Conservation (phyloP, 1,139 yeast species). For the Trichomonascaceae sp. region DNA sequence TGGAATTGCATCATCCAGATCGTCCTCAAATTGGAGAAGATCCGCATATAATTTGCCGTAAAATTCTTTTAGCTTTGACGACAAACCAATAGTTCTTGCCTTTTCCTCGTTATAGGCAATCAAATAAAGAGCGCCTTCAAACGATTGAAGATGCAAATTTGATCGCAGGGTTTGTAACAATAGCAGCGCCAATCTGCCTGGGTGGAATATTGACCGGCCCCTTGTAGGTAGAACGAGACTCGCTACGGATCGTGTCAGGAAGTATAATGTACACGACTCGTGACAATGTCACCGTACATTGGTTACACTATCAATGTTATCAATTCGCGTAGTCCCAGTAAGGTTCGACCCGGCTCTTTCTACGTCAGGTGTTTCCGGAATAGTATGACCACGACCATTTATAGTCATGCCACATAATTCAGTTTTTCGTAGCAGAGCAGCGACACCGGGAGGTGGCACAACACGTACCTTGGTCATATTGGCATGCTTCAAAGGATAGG, state of each 20-base stretch:
- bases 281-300: neutral
- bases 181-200: neutral
- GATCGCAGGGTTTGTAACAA: neutral
- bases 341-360: neutral
- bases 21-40: neutral
- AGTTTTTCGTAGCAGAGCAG: neutral
- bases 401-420: conserved; percentile 3
- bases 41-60: too few species aligned
- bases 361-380: neutral
- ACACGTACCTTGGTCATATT: conserved; percentile 2
- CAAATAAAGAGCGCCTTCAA: neutral
- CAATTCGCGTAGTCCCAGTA: neutral
- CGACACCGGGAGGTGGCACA: neutral
- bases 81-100: too few species aligned
- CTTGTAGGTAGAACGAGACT: too few species aligned
- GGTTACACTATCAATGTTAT: neutral
- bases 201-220: neutral
- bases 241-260: neutral
- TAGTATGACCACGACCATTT: neutral
- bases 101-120: neutral
- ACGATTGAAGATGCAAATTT: too few species aligned
- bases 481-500: conserved; percentile 3
- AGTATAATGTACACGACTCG: neutral
- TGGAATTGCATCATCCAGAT: neutral
- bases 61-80: too few species aligned